Base-by-base conservation (phyloP, 805 yeast species). In the Candida xiaguanensis region DNA sequence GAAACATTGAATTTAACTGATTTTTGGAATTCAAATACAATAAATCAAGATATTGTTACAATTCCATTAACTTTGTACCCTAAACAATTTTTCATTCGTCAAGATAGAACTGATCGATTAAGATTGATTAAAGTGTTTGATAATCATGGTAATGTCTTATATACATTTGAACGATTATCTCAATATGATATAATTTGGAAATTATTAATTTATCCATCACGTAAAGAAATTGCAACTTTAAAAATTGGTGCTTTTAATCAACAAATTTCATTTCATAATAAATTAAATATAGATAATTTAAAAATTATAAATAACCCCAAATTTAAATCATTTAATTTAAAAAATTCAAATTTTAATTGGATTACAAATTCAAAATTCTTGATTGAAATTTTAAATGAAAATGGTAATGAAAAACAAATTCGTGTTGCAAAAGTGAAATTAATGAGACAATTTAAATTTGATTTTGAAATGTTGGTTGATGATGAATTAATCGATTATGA, bases 291-390 rank as follows among this genome's bases (percentile, higher is more conserved):
- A 25, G 70, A 66, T 36, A 79, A 75, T 50, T 58, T 78, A 31
- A 66, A 56, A 26, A 55, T 76, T 36, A 46, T 52, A 33, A 65
- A 71, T 13, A 46, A 55, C 26, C 78, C 77, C 20, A 57, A 65
- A 30, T 54, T 59, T 40, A 66, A 76, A 43, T 65, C 70, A 20
- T 80, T 78, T 52, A 70, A 71, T 44, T 58, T 77, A 19, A 56
- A 53, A 33, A 80, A 76, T 48, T 85, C 84, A 2, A 68, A 74
- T 44, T 77, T 75, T 51, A 72, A 65, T 13, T 80, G 85, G 85
- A 63, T 75, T 3, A 61, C 75, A 32, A 70, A 75, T 15, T 56
- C 81, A 5, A 69, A 74, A 44, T 72, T 51, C 47, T 62, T 80
- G 39, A 83, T 78, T 50, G 65, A 66, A 36, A 65, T 78, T 32